Evolutionary conservation across 176 grass and related monocot genomes (phyloP), one percentile per base, ranked within the genome.

Genomic region (Carex cristatella): DNA sequence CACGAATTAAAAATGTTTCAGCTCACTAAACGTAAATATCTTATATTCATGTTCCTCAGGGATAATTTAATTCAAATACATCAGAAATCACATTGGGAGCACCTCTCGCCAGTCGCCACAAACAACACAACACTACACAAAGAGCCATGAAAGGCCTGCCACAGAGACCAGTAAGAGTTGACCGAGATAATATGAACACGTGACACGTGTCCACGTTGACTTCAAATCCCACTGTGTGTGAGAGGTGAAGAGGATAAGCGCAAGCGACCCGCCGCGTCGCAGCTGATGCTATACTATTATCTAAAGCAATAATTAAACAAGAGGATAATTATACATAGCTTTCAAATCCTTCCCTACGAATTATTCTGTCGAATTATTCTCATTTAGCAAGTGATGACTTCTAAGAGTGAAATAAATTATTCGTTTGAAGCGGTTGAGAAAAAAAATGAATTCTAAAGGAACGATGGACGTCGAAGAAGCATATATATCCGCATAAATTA

Each of bases 191-290:
- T 55, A 55, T 13, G 23, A 64, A 13, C 79, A 46, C 79, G 44
- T 46, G 44, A 46, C 44, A 8, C 55, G 35, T 65, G 79, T 0
- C 79, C 58, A 65, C n/a, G 16, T 64, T 2, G 60, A 64, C 19
- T 83, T 37, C 15, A 15, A 33, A 28, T 53, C 48, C 18, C 3
- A 49, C 12, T 49, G 16, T 49, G 12, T 48, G 7, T 80, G 74
- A 69, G 74, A 60, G 48, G 13, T 86, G 80, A 14, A 7, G 4
- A 15, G 72, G 88, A 94, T 92, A 95, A 89, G 90, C 87, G 83
- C 67, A 75, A 82, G 59, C 93, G 61, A 65, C 33, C 56, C 88
- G 80, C 93, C 93, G 93, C 93, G 90, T 89, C 88, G 35, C 88
- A 69, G 63, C 65, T 61, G 82, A 86, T 19, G 82, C 83, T 86